These are phyloP conservation scores for Penicillium silybi DNA, from an alignment of 495 filamentous ascomycete species.

Conservation along the genomic window DNA sequence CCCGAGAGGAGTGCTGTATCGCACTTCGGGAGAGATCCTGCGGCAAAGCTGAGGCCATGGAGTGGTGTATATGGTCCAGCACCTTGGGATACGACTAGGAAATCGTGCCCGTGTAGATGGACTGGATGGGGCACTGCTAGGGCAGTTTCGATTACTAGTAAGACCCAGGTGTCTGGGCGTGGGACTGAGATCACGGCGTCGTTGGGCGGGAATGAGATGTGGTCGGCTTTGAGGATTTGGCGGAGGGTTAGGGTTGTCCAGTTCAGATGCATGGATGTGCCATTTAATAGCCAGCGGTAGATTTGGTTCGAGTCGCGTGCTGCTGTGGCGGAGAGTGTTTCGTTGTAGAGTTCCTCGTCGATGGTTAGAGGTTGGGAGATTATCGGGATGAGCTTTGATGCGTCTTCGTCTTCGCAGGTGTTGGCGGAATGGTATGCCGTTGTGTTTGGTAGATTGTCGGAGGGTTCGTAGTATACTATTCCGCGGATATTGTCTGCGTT, in stretches of 20 bases:
- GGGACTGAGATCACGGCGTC: not conserved
- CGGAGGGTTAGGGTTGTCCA: slow-evolving; percentile 9
- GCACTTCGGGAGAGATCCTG: not conserved
- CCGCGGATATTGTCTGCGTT: slow-evolving; percentile 47
- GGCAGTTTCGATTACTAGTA: slow-evolving; percentile 40
- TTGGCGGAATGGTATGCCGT: not conserved
- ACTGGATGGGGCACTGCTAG: slow-evolving; percentile 12
- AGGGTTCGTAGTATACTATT: slow-evolving; percentile 50
- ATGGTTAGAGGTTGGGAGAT: not conserved
- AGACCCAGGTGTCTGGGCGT: slow-evolving; percentile 31
- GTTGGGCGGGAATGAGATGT: not conserved
- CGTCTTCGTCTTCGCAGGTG: slow-evolving; percentile 1
- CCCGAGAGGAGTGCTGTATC: not conserved
- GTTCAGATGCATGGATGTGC: slow-evolving; percentile 9
- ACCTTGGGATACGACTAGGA: slow-evolving; percentile 7
- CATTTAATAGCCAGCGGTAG: slow-evolving; percentile 14
- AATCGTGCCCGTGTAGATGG: slow-evolving; percentile 22
- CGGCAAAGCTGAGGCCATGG: not conserved
- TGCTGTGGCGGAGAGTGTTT: too few relatives aligned
- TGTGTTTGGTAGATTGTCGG: slow-evolving; percentile 30
- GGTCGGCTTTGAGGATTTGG: slow-evolving; percentile 11
- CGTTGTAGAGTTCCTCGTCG: too few relatives aligned
- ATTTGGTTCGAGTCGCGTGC: slow-evolving; percentile 1
- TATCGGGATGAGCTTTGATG: slow-evolving; percentile 2
- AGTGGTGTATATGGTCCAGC: not conserved